phyloP scores from a whole-genome alignment of 768 basidiomycete species.

The Phylloporus sp. region DNA sequence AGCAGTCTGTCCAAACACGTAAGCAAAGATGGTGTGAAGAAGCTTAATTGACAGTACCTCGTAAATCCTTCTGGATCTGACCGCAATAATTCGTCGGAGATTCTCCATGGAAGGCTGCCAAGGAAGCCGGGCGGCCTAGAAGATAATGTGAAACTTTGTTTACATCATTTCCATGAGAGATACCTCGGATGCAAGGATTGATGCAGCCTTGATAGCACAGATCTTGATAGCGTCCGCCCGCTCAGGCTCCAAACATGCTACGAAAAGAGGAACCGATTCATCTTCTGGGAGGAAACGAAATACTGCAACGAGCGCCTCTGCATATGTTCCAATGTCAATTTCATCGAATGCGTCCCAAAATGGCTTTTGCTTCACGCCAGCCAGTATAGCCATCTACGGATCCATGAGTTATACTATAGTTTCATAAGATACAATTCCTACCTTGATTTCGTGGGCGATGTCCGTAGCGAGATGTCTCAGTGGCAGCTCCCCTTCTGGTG shows the following conservation, averaged over 20 bases:
- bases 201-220: slow-evolving; percentile 67
- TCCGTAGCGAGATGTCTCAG: slow-evolving; percentile 65
- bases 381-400: slow-evolving; percentile 21
- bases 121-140: slow-evolving; percentile 48
- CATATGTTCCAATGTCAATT: slow-evolving; percentile 71
- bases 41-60: slow-evolving; percentile 38
- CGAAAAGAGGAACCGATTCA: slow-evolving; percentile 59
- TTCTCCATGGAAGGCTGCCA: slow-evolving; percentile 55
- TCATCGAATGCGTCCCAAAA: slow-evolving; percentile 74
- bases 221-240: slow-evolving; percentile 80
- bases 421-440: slow-evolving; percentile 29
- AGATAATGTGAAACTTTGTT: slow-evolving; percentile 8
- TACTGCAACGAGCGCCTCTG: slow-evolving; percentile 68
- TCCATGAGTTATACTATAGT: slow-evolving; percentile 2
- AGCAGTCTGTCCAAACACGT: slow-evolving; percentile 36
- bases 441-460: slow-evolving; percentile 78
- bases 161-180: slow-evolving; percentile 8
- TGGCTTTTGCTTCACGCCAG: slow-evolving; percentile 43
- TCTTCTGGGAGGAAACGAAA: slow-evolving; percentile 67
- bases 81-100: slow-evolving; percentile 42
- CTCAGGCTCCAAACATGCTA: slow-evolving; percentile 66
- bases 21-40: slow-evolving; percentile 4
- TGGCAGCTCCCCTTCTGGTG: slow-evolving; percentile 55
- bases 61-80: slow-evolving; percentile 53
- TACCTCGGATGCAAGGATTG: slow-evolving; percentile 68